These are phyloP conservation scores for Phylloporus sp. DNA, from an alignment of 768 basidiomycete species.

Conservation along the genomic window DNA sequence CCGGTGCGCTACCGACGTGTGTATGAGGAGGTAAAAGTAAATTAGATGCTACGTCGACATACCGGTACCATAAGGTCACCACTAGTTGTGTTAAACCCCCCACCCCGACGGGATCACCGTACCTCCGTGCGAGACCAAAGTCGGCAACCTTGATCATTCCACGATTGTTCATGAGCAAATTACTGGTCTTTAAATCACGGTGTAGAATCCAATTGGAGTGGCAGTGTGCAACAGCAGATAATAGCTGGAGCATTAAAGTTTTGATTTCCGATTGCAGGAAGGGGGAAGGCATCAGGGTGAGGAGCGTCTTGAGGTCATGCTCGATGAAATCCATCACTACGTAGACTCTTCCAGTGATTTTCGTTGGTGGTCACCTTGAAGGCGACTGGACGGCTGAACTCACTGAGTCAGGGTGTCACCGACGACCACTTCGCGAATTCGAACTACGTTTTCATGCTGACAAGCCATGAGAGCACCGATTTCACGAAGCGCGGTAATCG, in stretches of 20 bases:
- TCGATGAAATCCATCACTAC: slow-evolving; percentile 99
- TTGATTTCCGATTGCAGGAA: slow-evolving; percentile 99
- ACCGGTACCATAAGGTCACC: slow-evolving; percentile 99
- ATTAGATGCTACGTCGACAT: slow-evolving; percentile 26
- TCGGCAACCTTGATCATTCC: slow-evolving; percentile 99
- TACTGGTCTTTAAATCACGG: slow-evolving; percentile 95
- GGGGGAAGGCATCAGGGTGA: slow-evolving; percentile 92
- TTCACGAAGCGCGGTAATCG: slow-evolving; percentile 93
- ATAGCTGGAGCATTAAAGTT: slow-evolving; percentile 87
- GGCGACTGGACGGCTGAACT: slow-evolving; percentile 37
- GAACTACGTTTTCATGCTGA: slow-evolving; percentile 92
- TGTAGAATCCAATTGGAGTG: slow-evolving; percentile 98
- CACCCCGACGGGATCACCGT: slow-evolving; percentile 93
- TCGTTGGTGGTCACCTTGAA: slow-evolving; percentile 7
- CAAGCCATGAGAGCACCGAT: slow-evolving; percentile 95
- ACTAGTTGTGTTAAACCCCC: slow-evolving; percentile 98
- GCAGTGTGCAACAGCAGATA: slow-evolving; percentile 90
- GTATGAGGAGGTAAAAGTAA: slow-evolving; percentile 9
- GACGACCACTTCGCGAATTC: slow-evolving; percentile 95
- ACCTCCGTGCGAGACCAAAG: slow-evolving; percentile 92
- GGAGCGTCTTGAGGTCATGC: slow-evolving; percentile 95
- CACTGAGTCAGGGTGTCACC: slow-evolving; percentile 98
- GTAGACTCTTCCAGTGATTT: slow-evolving; percentile 65
- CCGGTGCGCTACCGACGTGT: slow-evolving; percentile 65
- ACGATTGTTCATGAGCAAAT: slow-evolving; percentile 97